These are phyloP conservation scores for Blastocrithidia nonstop DNA, from an alignment of 208 protist genomes.

Conservation along the genomic window DNA sequence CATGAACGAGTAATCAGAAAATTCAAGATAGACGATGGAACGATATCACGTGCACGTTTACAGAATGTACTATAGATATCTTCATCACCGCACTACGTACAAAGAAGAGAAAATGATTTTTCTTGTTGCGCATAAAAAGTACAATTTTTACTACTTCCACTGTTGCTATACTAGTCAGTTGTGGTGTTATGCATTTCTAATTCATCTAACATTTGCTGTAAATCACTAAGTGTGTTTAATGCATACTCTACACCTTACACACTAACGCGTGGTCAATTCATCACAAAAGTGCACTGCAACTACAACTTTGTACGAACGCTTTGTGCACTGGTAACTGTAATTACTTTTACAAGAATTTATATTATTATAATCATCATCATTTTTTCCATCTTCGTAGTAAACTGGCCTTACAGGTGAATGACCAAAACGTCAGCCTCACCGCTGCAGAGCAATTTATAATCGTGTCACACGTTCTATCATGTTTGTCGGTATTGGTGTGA, in stretches of 20 bases:
- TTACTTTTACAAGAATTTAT: not conserved
- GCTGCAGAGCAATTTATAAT: conserved; percentile 17
- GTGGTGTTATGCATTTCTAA: conserved; percentile 7
- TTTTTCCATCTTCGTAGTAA: no score
- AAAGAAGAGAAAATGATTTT: not conserved
- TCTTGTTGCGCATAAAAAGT: not conserved
- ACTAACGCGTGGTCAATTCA: conserved; percentile 28
- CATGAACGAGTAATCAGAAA: conserved; percentile 68
- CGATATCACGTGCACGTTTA: conserved; percentile 4
- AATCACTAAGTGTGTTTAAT: conserved; percentile 14
- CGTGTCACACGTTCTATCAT: conserved; percentile 15
- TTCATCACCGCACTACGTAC: not conserved
- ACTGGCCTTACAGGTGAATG: conserved; percentile 1
- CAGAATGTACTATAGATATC: not conserved
- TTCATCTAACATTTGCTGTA: conserved; percentile 40
- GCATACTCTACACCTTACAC: conserved; percentile 26
- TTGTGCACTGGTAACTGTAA: not conserved
- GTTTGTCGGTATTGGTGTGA: conserved; percentile 16
- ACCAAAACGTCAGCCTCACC: conserved; percentile 59
- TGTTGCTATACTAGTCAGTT: not conserved
- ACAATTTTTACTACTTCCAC: not conserved
- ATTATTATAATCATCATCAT: not conserved
- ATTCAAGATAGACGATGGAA: conserved; percentile 36
- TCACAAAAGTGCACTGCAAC: conserved; percentile 8
- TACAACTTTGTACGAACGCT: no score